These are phyloP conservation scores for Exophiala aquamarina DNA, from an alignment of 2,329 filamentous ascomycete genomes.

Conservation along the genomic window DNA sequence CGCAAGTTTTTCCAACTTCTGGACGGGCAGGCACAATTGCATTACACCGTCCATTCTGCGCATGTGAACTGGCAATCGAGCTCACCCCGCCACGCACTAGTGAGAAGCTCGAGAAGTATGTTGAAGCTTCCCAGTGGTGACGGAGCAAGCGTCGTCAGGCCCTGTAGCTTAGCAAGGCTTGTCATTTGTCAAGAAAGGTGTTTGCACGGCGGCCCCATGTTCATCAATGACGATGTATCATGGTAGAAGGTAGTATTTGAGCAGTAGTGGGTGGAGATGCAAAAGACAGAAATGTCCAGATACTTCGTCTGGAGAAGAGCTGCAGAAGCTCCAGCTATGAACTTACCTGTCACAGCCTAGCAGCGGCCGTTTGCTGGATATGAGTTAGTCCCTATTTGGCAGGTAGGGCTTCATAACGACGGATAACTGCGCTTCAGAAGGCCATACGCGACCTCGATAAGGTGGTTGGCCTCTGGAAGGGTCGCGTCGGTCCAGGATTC, in stretches of 20 bases:
- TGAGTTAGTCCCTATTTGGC: conserved; percentile 2
- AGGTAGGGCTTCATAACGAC: conserved; percentile 2
- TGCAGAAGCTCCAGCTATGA: too few species aligned
- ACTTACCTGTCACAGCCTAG: too few species aligned
- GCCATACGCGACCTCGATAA: conserved; percentile 8
- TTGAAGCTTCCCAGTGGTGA: not conserved
- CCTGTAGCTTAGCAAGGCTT: conserved; percentile 2
- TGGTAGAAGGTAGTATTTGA: conserved; percentile 17
- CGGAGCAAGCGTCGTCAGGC: conserved; percentile 3
- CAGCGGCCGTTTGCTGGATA: too few species aligned
- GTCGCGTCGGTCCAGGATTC: too few species aligned
- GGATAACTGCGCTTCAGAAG: not conserved
- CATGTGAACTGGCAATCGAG: too few species aligned
- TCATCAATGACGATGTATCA: conserved; percentile 17
- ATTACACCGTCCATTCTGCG: too few species aligned
- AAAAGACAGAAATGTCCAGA: not conserved
- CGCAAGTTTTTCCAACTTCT: too few species aligned
- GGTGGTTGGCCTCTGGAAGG: conserved; percentile 8
- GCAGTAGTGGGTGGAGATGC: conserved; percentile 14
- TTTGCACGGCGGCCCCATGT: not conserved
- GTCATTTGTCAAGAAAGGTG: conserved; percentile 6
- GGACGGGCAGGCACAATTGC: too few species aligned
- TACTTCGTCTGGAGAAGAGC: not conserved
- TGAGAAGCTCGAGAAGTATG: too few species aligned
- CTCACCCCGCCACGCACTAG: too few species aligned